phyloP scores from a whole-genome alignment of 768 basidiomycete genomes.

The Tylopilus rubrobrunneus region DNA sequence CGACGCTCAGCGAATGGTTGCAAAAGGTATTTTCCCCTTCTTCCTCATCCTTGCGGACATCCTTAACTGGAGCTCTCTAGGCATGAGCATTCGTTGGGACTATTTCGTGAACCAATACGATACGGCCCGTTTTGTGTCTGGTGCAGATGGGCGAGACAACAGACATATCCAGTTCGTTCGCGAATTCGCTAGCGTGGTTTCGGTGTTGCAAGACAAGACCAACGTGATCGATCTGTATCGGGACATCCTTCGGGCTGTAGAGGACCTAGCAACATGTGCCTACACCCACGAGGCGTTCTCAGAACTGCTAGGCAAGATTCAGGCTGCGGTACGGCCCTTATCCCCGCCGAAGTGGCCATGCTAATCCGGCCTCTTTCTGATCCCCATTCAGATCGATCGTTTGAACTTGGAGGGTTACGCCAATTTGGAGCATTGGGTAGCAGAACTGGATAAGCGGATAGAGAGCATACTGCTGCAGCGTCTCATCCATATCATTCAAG shows the following conservation, averaged over 20 bases:
- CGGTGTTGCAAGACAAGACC: constrained; percentile 94
- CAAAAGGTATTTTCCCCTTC: constrained; percentile 55
- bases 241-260: constrained; percentile 79
- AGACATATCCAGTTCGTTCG: constrained; percentile 91
- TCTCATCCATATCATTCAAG: constrained; percentile 70
- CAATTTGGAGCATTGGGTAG: constrained; percentile 90
- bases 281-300: constrained; percentile 84
- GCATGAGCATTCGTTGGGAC: constrained; percentile 96
- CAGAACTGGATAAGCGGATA: constrained; percentile 77
- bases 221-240: constrained; percentile 89
- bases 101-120: constrained; percentile 95
- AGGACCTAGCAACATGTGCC: constrained; percentile 82
- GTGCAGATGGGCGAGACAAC: constrained; percentile 76
- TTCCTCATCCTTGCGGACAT: background rate
- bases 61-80: constrained; percentile 36
- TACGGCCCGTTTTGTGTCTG: constrained; percentile 66
- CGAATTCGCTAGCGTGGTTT: constrained; percentile 92
- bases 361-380: background rate
- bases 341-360: background rate
- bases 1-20: constrained; percentile 90
- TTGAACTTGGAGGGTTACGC: constrained; percentile 95
- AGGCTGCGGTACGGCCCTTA: constrained; percentile 64
- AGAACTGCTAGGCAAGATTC: constrained; percentile 71
- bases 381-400: constrained; percentile 70
- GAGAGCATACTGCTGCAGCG: constrained; percentile 76